Evolutionary conservation across 345 rosid species (phyloP), one percentile per base, ranked within the genome.

Genomic region (Barbarea vulgaris): DNA sequence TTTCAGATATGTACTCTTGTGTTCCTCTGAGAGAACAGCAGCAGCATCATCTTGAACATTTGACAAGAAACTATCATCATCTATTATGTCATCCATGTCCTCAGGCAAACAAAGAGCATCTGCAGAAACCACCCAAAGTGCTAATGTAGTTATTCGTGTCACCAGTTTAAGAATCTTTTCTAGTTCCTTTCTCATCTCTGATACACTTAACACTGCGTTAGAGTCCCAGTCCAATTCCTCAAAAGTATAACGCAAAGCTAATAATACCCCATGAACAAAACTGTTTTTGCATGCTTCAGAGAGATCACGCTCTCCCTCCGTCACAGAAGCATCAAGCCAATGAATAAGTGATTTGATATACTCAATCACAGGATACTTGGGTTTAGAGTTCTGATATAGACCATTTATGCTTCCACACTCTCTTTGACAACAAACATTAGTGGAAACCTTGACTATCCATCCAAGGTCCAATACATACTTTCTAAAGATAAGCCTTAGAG

Each of bases 121-220:
- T 48, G 97, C 95, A 62, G 98, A 91, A 74, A 94, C 98, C 77
- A 94, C 98, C 91, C 98, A 81, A 50, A 91, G 92, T 55, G 98
- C 96, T 81, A 94, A 70, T 53, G 95, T 87, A 77, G 97, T 94
- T 69, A 94, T 89, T 58, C 86, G 85, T 81, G 86, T 78, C 72
- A 91, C 88, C 79, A 91, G 81, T 70, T 85, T 85, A 79, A 94
- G 81, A 52, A 94, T 96, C 72, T 84, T 90, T 79, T 85, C 86
- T 77, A 94, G 70, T 73, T 84, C 87, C 72, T 46, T 61, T 77
- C 87, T 87, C 95, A 88, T 86, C 69, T 91, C 97, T 9, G 89
- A 74, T 62, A 79, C 80, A 77, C 91, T 72, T 77, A 83, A 59
- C 42, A 85, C 83, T 57, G 84, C 91, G 54, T 84, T 78, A 24